A percentile compares a stretch with the other conserved stretches of the same genome.
Evolutionary conservation across 2,329 filamentous ascomycete genomes (phyloP).

Genomic region (Bertia moriformis): DNA sequence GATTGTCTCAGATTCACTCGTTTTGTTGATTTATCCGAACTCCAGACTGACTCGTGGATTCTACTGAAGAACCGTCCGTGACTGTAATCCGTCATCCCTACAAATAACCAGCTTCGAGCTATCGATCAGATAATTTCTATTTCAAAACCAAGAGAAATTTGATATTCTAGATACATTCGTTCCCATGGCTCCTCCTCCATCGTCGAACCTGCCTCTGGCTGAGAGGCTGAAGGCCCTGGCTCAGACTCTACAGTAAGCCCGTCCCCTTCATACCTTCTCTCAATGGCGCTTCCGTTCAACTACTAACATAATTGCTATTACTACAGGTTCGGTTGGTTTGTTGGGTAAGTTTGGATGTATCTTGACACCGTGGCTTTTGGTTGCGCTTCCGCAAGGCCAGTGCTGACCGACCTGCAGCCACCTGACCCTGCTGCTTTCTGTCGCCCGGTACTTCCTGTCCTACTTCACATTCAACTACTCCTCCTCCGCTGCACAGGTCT

Average conservation of each 20-base stretch:
- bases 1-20: neutral
- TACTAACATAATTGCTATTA: slow-evolving; percentile 7
- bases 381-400: slow-evolving; percentile 22
- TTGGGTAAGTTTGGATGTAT: slow-evolving; percentile 68
- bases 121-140: neutral
- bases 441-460: slow-evolving; percentile 69
- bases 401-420: slow-evolving; percentile 65
- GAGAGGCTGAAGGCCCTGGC: slow-evolving; percentile 67
- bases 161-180: neutral
- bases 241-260: slow-evolving; percentile 78
- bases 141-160: too few relatives aligned
- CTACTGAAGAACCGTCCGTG: neutral
- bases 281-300: slow-evolving; percentile 15
- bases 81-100: neutral
- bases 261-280: slow-evolving; percentile 6
- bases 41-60: neutral
- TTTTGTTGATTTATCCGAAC: neutral
- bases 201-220: slow-evolving; percentile 52
- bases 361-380: slow-evolving; percentile 68
- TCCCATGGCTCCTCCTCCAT: slow-evolving; percentile 60
- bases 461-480: slow-evolving; percentile 83
- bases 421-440: slow-evolving; percentile 68
- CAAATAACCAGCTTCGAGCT: neutral
- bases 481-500: slow-evolving; percentile 61
- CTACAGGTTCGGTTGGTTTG: slow-evolving; percentile 58